Evolutionary conservation across 2,329 filamentous ascomycete species (phyloP).

Genomic region (Stemphylium beticola): DNA sequence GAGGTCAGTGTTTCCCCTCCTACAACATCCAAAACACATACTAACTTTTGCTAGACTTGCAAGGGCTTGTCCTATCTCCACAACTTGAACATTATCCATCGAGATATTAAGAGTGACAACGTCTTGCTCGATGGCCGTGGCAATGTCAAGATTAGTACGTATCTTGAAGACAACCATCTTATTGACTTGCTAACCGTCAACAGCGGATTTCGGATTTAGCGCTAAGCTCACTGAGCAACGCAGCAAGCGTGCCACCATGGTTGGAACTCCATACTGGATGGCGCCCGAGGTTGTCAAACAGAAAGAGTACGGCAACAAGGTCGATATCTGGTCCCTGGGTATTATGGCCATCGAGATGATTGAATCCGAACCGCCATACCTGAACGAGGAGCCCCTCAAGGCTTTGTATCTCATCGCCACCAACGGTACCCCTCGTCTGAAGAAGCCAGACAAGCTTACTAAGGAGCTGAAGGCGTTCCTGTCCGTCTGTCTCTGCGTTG

Average conservation of each 20-base stretch:
- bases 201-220: conserved; percentile 98
- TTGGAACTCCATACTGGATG: conserved; percentile 99
- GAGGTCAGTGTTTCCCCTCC: conserved; percentile 68
- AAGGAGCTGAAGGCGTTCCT: conserved; percentile 98
- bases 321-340: conserved; percentile 97
- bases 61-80: conserved; percentile 93
- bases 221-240: conserved; percentile 97
- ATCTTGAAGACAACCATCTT: not conserved
- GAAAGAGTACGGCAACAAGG: conserved; percentile 97
- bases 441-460: conserved; percentile 97
- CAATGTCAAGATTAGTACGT: conserved; percentile 96
- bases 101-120: conserved; percentile 99
- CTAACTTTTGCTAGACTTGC: conserved; percentile 73
- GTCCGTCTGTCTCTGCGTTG: conserved; percentile 93
- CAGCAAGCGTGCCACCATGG: conserved; percentile 98
- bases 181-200: conserved; percentile 9
- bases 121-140: conserved; percentile 92
- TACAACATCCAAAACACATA: not conserved
- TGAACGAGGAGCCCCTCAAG: conserved; percentile 97
- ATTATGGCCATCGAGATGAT: conserved; percentile 99
- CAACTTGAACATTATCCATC: conserved; percentile 95
- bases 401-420: conserved; percentile 97
- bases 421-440: conserved; percentile 93
- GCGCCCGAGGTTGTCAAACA: conserved; percentile 99
- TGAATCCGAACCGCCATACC: conserved; percentile 94